These are phyloP conservation scores for Fagopyrum homotropicum DNA, from an alignment of 148 eudicot genomes.

Conservation along the genomic window DNA sequence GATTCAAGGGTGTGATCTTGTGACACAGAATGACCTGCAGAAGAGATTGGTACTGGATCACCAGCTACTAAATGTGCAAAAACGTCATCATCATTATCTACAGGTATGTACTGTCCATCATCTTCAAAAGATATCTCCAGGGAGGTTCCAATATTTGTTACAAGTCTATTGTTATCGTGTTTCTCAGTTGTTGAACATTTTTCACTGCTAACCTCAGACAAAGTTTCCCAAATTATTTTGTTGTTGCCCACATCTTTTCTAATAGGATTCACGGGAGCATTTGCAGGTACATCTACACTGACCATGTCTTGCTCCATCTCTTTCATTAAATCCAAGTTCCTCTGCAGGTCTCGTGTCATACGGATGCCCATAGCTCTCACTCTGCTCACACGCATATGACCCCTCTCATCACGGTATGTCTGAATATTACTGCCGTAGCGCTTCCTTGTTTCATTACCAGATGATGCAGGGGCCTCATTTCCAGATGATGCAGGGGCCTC, in stretches of 20 bases:
- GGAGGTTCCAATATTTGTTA: slow-evolving; percentile 22
- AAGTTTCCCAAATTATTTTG: background rate
- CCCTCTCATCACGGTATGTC: slow-evolving; percentile 72
- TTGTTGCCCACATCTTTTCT: slow-evolving; percentile 12
- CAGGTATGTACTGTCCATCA: slow-evolving; percentile 26
- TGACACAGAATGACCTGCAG: slow-evolving; percentile 22
- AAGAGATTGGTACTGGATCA: slow-evolving; percentile 26
- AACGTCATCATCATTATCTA: slow-evolving; percentile 54
- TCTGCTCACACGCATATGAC: slow-evolving; percentile 61
- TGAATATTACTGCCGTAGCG: slow-evolving; percentile 41
- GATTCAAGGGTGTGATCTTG: slow-evolving; percentile 24
- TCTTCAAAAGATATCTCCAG: slow-evolving; percentile 69
- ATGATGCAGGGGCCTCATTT: slow-evolving; percentile 15
- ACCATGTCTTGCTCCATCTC: slow-evolving; percentile 49
- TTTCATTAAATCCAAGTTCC: slow-evolving; percentile 84
- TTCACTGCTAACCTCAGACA: slow-evolving; percentile 14
- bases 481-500: slow-evolving; percentile 20
- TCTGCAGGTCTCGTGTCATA: slow-evolving; percentile 91
- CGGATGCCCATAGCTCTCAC: slow-evolving; percentile 88
- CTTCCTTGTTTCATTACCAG: slow-evolving; percentile 26
- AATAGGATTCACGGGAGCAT: slow-evolving; percentile 16
- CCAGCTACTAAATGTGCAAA: slow-evolving; percentile 69
- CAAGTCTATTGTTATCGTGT: slow-evolving; percentile 20
- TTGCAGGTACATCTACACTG: slow-evolving; percentile 13
- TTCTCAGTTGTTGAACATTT: slow-evolving; percentile 19